Conservation (phyloP, 495 filamentous ascomycete species). For the Clavariopsis aquatica region DNA sequence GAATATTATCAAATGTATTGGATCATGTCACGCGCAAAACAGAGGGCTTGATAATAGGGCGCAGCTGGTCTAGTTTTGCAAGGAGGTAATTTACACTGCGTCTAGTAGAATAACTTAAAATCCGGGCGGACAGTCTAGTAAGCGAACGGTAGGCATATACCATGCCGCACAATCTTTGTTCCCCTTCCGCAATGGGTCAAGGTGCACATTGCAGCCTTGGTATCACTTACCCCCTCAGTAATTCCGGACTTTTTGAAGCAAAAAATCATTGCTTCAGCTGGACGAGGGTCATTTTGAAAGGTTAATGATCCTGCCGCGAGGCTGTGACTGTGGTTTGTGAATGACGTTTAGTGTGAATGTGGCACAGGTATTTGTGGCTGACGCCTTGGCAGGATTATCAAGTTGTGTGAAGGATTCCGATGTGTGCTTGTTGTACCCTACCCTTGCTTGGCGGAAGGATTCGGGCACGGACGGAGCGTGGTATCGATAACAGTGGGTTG, state of each 20-base stretch:
- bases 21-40: too few species aligned
- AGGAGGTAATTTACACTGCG: too few species aligned
- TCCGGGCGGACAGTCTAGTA: too few species aligned
- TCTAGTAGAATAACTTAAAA: too few species aligned
- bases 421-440: too few species aligned
- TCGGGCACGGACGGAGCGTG: background rate
- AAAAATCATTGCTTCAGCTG: constrained; percentile 12
- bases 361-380: background rate
- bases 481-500: background rate
- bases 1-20: too few species aligned
- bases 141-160: too few species aligned
- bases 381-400: background rate
- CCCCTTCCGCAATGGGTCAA: background rate
- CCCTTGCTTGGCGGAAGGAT: background rate
- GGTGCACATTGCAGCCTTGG: constrained; percentile 8
- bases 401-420: background rate
- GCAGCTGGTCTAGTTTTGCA: too few species aligned
- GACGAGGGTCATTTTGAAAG: constrained; percentile 10
- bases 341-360: background rate
- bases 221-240: background rate
- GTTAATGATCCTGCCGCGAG: constrained; percentile 1
- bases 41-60: too few species aligned
- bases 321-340: background rate
- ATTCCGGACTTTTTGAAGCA: constrained; percentile 5
- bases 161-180: too few species aligned